Evolutionary conservation across 768 basidiomycete species (phyloP).

Genomic region (Amanita fuliginea): DNA sequence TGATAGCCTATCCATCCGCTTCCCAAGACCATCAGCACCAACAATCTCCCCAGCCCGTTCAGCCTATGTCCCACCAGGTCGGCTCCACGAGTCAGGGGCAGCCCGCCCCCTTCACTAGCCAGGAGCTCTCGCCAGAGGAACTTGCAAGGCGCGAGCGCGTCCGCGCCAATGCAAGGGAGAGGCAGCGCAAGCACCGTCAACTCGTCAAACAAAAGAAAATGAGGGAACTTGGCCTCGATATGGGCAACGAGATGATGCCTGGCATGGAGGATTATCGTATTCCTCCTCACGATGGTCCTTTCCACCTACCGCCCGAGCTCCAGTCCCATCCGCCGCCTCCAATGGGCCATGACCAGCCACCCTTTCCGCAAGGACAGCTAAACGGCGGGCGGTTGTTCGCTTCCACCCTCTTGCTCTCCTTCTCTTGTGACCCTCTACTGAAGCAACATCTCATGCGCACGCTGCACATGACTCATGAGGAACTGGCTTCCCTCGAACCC

Average conservation of each 20-base stretch:
- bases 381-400: conserved; percentile 72
- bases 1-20: conserved; percentile 22
- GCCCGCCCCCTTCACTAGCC: conserved; percentile 11
- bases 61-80: conserved; percentile 10
- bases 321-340: conserved; percentile 22
- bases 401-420: conserved; percentile 63
- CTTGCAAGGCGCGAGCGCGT: conserved; percentile 56
- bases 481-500: conserved; percentile 67
- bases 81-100: conserved; percentile 2
- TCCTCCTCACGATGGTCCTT: conserved; percentile 29
- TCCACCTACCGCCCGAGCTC: conserved; percentile 33
- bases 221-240: conserved; percentile 73
- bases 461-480: conserved; percentile 67
- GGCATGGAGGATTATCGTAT: conserved; percentile 61
- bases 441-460: conserved; percentile 68
- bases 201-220: conserved; percentile 73
- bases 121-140: conserved; percentile 51
- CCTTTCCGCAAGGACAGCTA: conserved; percentile 47
- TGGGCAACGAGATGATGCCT: conserved; percentile 62
- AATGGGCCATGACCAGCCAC: conserved; percentile 25
- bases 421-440: conserved; percentile 62
- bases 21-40: conserved; percentile 11
- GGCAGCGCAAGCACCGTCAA: conserved; percentile 74
- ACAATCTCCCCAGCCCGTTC: conserved; percentile 9
- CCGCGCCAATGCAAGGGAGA: conserved; percentile 65